Percentiles rank a stretch among this genome's conserved stretches.
These are phyloP conservation scores for Trichoderma endophyticum DNA, from an alignment of 2,329 filamentous ascomycete species.

Conservation along the genomic window DNA sequence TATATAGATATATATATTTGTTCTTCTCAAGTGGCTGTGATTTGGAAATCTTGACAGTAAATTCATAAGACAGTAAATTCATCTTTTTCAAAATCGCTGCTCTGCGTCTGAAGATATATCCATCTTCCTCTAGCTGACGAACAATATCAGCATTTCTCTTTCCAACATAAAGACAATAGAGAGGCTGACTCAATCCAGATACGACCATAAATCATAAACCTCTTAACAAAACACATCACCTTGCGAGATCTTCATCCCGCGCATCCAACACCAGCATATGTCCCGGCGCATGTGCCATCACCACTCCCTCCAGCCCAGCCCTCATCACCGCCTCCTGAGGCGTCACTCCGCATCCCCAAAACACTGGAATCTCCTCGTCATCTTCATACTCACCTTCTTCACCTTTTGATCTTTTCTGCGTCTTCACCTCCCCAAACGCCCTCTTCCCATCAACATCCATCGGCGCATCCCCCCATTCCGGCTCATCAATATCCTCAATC, in stretches of 20 bases:
- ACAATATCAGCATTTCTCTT: neutral
- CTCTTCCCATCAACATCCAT: slow-evolving; percentile 39
- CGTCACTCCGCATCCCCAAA: slow-evolving; percentile 65
- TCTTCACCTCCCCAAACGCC: slow-evolving; percentile 29
- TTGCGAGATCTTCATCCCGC: slow-evolving; percentile 37
- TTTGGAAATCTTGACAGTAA: neutral
- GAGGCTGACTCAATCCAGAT: neutral
- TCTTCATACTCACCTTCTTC: slow-evolving; percentile 11
- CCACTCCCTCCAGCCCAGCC: slow-evolving; percentile 49
- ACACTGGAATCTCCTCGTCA: slow-evolving; percentile 48
- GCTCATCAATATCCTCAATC: slow-evolving; percentile 48
- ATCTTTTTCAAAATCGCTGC: neutral
- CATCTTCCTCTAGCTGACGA: neutral
- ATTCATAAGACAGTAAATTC: neutral
- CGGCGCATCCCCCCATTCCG: slow-evolving; percentile 56
- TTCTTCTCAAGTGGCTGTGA: neutral
- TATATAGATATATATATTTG: neutral
- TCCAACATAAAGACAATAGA: neutral
- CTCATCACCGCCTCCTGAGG: slow-evolving; percentile 62
- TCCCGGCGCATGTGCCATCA: slow-evolving; percentile 61
- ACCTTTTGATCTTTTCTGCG: slow-evolving; percentile 24
- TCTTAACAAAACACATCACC: neutral
- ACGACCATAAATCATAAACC: neutral
- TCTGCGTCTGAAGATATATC: neutral
- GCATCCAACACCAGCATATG: slow-evolving; percentile 61